A percentile compares a stretch with the other conserved stretches of the same genome.
These are phyloP conservation scores for Colletotrichum karsti DNA, from an alignment of 2,329 filamentous ascomycete species.

Conservation along the genomic window DNA sequence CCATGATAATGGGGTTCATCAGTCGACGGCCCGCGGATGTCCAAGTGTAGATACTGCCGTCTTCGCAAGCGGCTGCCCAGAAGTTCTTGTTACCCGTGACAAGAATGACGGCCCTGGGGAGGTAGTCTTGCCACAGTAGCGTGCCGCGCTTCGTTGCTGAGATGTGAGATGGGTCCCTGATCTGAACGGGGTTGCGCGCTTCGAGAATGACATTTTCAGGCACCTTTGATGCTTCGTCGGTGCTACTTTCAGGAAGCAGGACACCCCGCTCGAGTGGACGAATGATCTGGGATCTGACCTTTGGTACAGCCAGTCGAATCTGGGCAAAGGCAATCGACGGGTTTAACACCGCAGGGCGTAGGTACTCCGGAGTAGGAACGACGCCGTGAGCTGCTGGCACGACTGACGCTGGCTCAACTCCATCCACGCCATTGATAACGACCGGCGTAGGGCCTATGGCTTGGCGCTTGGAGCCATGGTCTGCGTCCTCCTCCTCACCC, in stretches of 20 bases:
- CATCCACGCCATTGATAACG: slow-evolving; percentile 79
- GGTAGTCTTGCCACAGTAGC: slow-evolving; percentile 91
- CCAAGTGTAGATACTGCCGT: slow-evolving; percentile 90
- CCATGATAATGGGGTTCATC: slow-evolving; percentile 84
- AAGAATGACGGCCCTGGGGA: slow-evolving; percentile 87
- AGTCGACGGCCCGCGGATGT: slow-evolving; percentile 89
- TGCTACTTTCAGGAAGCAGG: slow-evolving; percentile 58
- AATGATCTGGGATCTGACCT: slow-evolving; percentile 83
- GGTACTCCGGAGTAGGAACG: slow-evolving; percentile 79
- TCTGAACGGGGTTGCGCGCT: slow-evolving; percentile 82
- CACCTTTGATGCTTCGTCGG: slow-evolving; percentile 69
- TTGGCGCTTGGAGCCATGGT: slow-evolving; percentile 58
- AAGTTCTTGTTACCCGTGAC: slow-evolving; percentile 90
- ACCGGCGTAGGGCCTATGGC: slow-evolving; percentile 77
- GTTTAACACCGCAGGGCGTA: slow-evolving; percentile 87
- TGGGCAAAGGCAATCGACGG: slow-evolving; percentile 85
- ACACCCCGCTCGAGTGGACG: slow-evolving; percentile 78
- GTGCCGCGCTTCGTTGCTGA: slow-evolving; percentile 83
- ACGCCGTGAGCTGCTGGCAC: slow-evolving; percentile 67
- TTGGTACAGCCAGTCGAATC: slow-evolving; percentile 86
- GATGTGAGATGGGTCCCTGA: slow-evolving; percentile 84
- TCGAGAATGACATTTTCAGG: slow-evolving; percentile 83
- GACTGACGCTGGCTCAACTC: slow-evolving; percentile 78
- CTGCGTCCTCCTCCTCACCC: slow-evolving; percentile 75
- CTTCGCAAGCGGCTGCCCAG: slow-evolving; percentile 93